Evolutionary conservation across 257 asterid genomes (phyloP).

Genomic region (Solanum sejunctum): DNA sequence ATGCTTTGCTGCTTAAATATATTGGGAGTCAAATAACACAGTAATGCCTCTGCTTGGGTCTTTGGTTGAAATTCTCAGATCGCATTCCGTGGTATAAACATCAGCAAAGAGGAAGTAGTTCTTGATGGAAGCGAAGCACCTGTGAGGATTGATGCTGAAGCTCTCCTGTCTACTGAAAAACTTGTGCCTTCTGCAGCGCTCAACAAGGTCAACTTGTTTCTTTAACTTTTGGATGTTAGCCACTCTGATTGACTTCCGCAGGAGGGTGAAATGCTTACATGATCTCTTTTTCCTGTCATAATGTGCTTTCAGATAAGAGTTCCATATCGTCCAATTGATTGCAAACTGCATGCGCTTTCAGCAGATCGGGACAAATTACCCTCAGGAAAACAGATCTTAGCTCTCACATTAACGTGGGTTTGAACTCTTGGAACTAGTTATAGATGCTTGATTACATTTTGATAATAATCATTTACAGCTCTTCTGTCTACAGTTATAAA

Average conservation of each 20-base stretch:
- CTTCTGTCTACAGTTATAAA: slow-evolving; percentile 62
- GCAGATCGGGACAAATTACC: slow-evolving; percentile 87
- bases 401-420: slow-evolving; percentile 71
- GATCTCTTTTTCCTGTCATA: neutral
- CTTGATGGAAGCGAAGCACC: slow-evolving; percentile 99
- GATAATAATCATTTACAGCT: slow-evolving; percentile 8
- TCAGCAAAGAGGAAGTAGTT: slow-evolving; percentile 59
- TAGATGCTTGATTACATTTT: neutral
- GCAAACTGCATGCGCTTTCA: slow-evolving; percentile 69
- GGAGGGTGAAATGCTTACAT: neutral
- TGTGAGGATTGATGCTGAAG: slow-evolving; percentile 66
- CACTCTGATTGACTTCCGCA: neutral
- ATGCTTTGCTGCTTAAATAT: neutral
- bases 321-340: slow-evolving; percentile 77
- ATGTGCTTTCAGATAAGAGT: slow-evolving; percentile 58
- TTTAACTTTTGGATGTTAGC: neutral
- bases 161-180: slow-evolving; percentile 75
- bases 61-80: slow-evolving; percentile 36
- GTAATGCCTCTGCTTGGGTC: slow-evolving; percentile 8
- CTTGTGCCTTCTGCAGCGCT: slow-evolving; percentile 78
- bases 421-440: neutral
- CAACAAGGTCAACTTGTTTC: slow-evolving; percentile 48
- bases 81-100: slow-evolving; percentile 74
- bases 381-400: slow-evolving; percentile 77
- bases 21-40: neutral